Base-by-base conservation (phyloP, 495 filamentous ascomycete genomes). In the Chaetomium cochliodes region DNA sequence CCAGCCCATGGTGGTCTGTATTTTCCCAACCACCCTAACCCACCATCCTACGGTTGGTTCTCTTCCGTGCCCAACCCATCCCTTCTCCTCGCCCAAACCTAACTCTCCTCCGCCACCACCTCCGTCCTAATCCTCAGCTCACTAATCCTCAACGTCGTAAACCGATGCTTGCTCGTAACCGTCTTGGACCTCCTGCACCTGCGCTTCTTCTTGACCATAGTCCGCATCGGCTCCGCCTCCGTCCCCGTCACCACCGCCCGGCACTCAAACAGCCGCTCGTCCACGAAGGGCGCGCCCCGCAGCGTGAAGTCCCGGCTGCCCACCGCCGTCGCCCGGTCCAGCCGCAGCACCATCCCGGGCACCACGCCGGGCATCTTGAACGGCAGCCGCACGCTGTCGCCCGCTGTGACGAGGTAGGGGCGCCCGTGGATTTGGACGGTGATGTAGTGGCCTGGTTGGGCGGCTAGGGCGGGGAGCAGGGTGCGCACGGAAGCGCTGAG, bases 131-230 rank as follows among this genome's bases (percentile, higher is more conserved):
- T 79, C 75, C 82, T 87, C 62, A 98, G 69, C 79, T 97, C 90
- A 74, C 87, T 87, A 30, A 98, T 86, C 76, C 86, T 80, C 81
- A 98, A 69, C 0, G 96, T 79, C n/a, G 96, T 98, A 77, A 87
- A 93, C 71, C 82, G 80, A 71, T 96, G 90, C 84, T 98, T 96
- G 79, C 90, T 97, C 75, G 77, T 84, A 18, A 92, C 87, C 44
- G 73, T 81, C 81, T 87, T 90, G 13, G 86, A 82, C 70, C 87
- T 86, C 72, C 96, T 81, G 72, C 88, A 85, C 80, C 94, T 87
- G 77, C 87, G 77, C 86, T 97, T 97, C 71, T 90, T 98, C 90
- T 98, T 98, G 82, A 92, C 85, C 80, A 90, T 90, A 62, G 91
- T 74, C 63, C 92, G 80, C 83, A 97, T 75, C 51, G 96, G 96